Conservation (phyloP, 176 grass and related monocot genomes). For the Poa annua region DNA sequence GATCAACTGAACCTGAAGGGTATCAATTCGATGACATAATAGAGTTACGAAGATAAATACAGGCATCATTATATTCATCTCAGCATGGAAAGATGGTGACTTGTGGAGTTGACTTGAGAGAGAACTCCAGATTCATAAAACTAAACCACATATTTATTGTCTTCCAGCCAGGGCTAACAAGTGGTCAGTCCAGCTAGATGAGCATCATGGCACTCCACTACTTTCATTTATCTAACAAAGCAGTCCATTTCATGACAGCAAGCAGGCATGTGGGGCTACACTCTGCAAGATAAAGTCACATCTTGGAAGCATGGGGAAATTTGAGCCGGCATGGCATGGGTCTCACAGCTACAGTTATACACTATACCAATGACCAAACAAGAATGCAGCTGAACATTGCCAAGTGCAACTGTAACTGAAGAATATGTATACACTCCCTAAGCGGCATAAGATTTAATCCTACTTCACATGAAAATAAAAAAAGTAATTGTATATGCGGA, state of each 20-base stretch:
- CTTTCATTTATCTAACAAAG: constrained; percentile 22
- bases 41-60: not conserved
- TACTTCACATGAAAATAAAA: not conserved
- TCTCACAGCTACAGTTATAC: not conserved
- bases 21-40: not conserved
- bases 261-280: constrained; percentile 38
- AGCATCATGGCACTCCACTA: constrained; percentile 16
- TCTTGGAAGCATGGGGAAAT: constrained; percentile 43
- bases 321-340: constrained; percentile 34
- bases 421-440: constrained; percentile 8
- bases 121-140: constrained; percentile 8
- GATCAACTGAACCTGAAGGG: not conserved
- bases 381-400: constrained; percentile 2
- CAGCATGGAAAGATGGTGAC: not conserved
- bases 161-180: constrained; percentile 26
- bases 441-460: constrained; percentile 22
- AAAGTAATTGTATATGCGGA: not conserved
- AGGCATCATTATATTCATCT: constrained; percentile 1
- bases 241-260: constrained; percentile 45
- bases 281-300: constrained; percentile 29
- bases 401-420: constrained; percentile 18
- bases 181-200: not conserved
- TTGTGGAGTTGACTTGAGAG: constrained; percentile 8
- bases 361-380: constrained; percentile 11
- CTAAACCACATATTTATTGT: not conserved